These are phyloP conservation scores for Tilletia setariae DNA, from an alignment of 1,284 basidiomycete genomes.

Conservation along the genomic window DNA sequence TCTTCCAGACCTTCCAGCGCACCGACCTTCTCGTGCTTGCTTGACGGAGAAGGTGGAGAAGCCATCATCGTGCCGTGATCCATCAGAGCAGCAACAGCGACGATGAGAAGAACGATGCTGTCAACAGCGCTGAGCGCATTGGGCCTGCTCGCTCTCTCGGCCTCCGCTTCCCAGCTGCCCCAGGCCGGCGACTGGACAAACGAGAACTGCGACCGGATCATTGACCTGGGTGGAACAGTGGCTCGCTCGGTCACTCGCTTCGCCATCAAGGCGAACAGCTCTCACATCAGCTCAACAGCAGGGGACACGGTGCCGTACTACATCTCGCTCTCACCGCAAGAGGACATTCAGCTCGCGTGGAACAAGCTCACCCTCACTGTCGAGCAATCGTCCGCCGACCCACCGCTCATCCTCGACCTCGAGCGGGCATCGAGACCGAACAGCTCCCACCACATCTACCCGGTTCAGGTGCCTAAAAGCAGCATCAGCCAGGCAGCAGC, in stretches of 20 bases:
- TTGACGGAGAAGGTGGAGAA: too few species aligned
- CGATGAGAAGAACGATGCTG: background rate
- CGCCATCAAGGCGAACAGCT: constrained; percentile 35
- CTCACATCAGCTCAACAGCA: constrained; percentile 26
- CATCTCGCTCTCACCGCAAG: constrained; percentile 17
- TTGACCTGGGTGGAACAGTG: constrained; percentile 41
- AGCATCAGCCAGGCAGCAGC: constrained; percentile 17
- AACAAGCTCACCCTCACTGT: constrained; percentile 23
- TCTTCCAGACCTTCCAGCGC: constrained; percentile 6
- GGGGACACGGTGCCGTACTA: constrained; percentile 28
- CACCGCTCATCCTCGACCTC: constrained; percentile 22
- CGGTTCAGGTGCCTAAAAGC: constrained; percentile 13
- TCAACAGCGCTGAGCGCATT: background rate
- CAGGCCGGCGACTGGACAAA: constrained; percentile 29
- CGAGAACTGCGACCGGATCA: constrained; percentile 29
- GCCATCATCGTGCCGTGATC: too few species aligned
- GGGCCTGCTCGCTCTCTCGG: background rate
- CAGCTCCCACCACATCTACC: constrained; percentile 19
- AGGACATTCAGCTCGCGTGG: constrained; percentile 9
- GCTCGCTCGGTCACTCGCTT: constrained; percentile 25
- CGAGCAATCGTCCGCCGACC: constrained; percentile 27
- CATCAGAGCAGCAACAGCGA: background rate
- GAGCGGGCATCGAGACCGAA: constrained; percentile 20
- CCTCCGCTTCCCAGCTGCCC: constrained; percentile 21
- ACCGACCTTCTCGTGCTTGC: background rate